phyloP scores from a whole-genome alignment of 768 basidiomycete species.

The Mycena vitilis region DNA sequence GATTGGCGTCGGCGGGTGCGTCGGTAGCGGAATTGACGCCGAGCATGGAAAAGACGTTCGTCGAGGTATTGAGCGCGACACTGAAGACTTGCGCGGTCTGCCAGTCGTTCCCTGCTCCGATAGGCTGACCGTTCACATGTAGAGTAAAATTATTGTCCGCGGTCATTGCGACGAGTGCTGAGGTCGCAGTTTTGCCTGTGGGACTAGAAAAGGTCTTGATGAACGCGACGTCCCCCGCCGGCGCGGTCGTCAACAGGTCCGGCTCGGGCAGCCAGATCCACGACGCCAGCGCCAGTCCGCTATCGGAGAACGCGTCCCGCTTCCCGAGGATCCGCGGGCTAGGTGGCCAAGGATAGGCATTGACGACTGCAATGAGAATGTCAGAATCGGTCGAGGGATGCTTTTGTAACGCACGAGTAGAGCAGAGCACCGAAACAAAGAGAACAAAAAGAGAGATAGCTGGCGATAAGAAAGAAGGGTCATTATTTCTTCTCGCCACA shows the following conservation, averaged over 20 bases:
- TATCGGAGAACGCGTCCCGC: conserved; percentile 27
- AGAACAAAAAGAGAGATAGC: not conserved
- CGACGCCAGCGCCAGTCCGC: conserved; percentile 18
- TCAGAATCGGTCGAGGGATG: not conserved
- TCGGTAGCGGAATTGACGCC: not conserved
- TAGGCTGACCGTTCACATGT: conserved; percentile 29
- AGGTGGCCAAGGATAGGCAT: not conserved
- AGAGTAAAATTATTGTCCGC: conserved; percentile 33
- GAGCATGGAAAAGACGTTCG: conserved; percentile 27
- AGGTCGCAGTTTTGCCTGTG: conserved; percentile 17
- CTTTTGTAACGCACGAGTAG: conserved; percentile 4
- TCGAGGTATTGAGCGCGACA: conserved; percentile 24
- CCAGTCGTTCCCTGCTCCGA: conserved; percentile 20
- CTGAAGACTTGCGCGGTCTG: conserved; percentile 11
- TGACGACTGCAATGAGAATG: not conserved
- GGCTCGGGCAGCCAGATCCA: conserved; percentile 36
- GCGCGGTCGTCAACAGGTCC: conserved; percentile 16
- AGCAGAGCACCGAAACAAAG: not conserved
- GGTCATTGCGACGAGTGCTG: conserved; percentile 22
- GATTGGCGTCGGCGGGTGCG: not conserved
- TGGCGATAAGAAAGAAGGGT: not conserved
- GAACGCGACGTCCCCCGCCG: conserved; percentile 25
- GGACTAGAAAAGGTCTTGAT: conserved; percentile 21
- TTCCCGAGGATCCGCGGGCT: not conserved
- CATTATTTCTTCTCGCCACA: not conserved